Base-by-base conservation (phyloP, 2,329 filamentous ascomycete species). In the Ceratocystis albifundus region DNA sequence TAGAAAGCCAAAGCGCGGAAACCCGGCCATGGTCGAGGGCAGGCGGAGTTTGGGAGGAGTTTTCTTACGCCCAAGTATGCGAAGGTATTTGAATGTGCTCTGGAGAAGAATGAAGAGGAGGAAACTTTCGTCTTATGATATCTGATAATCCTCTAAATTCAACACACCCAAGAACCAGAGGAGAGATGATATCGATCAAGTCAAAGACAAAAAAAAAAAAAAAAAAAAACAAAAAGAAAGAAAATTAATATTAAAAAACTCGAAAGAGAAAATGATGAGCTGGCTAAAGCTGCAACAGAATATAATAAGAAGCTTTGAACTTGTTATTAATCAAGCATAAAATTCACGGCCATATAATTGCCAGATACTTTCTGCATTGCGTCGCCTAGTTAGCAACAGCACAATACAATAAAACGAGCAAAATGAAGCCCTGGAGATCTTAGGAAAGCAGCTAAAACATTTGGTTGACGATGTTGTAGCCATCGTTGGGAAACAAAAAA, bases 1-100 rank as follows among this genome's bases (percentile, higher is more conserved):
- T 75, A 97, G 78, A 75, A 99, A 97, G 74, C 87, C 87, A 73
- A 89, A 84, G 74, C 92, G 90, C 71, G 77, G 66, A 62, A 66
- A 66, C 45, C 65, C 57, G n/a, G 65, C 67, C 65, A 66, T 68
- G 64, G 17, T 41, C 36, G 20, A 20, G 36, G 20, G 3, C 41
- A 41, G 36, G 36, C 36, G 10, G 10, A 41, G 36, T 15, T 15
- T 41, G 36, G 36, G 36, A 41, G 36, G 12, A 41, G 10, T 15
- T 41, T 41, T 41, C 36, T 15, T 41, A 41, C 10, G 36, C 10
- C 36, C 15, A 41, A 15, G 36, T 15, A 41, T 12, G 12, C 36
- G 36, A 1, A 15, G 36, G 36, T 41, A 41, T 25, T 25, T 30
- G n/a, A 28, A 59, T n/a, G 8, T 53, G 48, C n/a, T n/a, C n/a